Evolutionary conservation across 2,329 filamentous ascomycete species (phyloP).

Genomic region (Diaporthe citriasiana): DNA sequence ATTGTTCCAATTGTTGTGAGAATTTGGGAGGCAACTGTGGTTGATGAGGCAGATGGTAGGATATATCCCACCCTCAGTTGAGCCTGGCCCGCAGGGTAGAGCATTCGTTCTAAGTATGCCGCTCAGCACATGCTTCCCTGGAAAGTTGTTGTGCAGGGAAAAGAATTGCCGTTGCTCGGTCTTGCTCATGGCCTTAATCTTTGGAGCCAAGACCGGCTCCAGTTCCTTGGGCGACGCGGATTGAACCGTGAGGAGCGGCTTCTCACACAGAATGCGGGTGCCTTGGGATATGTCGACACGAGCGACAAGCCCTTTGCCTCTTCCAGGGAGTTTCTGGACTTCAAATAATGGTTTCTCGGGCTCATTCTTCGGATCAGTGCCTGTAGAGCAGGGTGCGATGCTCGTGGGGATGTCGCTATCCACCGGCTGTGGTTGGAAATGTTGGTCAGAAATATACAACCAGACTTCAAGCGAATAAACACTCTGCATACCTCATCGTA

Average conservation of each 20-base stretch:
- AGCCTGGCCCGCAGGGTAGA: conserved; percentile 48
- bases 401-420: background rate
- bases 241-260: conserved; percentile 14
- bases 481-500: background rate
- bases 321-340: conserved; percentile 9
- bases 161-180: conserved; percentile 27
- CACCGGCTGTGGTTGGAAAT: background rate
- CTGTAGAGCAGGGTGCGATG: background rate
- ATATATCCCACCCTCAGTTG: conserved; percentile 48
- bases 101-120: conserved; percentile 51
- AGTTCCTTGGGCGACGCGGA: background rate
- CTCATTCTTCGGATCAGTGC: background rate
- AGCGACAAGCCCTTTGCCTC: conserved; percentile 15
- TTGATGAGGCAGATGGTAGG: conserved; percentile 52
- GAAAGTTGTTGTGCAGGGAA: conserved; percentile 52
- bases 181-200: conserved; percentile 20
- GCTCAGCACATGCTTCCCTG: conserved; percentile 46
- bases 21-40: conserved; percentile 52
- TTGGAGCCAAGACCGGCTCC: background rate
- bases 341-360: background rate
- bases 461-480: too few species aligned
- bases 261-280: conserved; percentile 31
- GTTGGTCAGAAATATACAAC: background rate
- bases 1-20: conserved; percentile 49
- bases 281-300: conserved; percentile 20